Percentiles rank a stretch among this genome's conserved stretches.
These are phyloP conservation scores for Coleophoma eucalyptorum DNA, from an alignment of 2,329 filamentous ascomycete species.

Conservation along the genomic window DNA sequence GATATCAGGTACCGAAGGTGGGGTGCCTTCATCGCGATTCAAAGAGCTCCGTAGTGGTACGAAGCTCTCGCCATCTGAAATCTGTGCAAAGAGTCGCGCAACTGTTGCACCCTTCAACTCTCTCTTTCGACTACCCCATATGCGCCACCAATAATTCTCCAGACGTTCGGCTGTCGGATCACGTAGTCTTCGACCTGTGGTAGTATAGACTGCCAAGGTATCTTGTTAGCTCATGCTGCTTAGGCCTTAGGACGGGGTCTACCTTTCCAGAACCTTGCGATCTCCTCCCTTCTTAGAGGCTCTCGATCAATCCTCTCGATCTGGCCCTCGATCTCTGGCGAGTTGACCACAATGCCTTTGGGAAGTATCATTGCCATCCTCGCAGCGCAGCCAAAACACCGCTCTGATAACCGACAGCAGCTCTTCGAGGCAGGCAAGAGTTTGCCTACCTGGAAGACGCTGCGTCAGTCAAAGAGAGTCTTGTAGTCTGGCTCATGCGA, in stretches of 20 bases:
- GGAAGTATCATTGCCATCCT: constrained; percentile 44
- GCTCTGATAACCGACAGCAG: neutral
- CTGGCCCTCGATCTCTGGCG: constrained; percentile 45
- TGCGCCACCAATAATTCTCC: constrained; percentile 65
- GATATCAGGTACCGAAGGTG: constrained; percentile 37
- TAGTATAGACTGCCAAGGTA: constrained; percentile 50
- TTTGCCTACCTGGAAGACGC: constrained; percentile 2
- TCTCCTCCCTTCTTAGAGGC: constrained; percentile 42
- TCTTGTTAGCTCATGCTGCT: too few relatives aligned
- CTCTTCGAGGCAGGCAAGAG: constrained; percentile 1
- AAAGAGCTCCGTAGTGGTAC: constrained; percentile 50
- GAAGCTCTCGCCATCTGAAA: constrained; percentile 54
- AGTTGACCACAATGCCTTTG: constrained; percentile 54
- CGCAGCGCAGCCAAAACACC: neutral
- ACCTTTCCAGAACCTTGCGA: constrained; percentile 57
- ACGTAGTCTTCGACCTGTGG: constrained; percentile 51
- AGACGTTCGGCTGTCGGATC: constrained; percentile 60
- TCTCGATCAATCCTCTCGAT: constrained; percentile 44
- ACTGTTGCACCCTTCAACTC: constrained; percentile 48
- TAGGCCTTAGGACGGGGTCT: constrained; percentile 2
- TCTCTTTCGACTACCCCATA: constrained; percentile 49
- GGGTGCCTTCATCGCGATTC: constrained; percentile 45
- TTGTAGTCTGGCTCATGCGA: neutral
- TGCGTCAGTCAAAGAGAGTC: neutral
- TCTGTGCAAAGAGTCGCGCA: constrained; percentile 52